Evolutionary conservation across 2,329 filamentous ascomycete genomes (phyloP), one percentile per base, ranked within the genome.

Genomic region (Fusarium sp.): DNA sequence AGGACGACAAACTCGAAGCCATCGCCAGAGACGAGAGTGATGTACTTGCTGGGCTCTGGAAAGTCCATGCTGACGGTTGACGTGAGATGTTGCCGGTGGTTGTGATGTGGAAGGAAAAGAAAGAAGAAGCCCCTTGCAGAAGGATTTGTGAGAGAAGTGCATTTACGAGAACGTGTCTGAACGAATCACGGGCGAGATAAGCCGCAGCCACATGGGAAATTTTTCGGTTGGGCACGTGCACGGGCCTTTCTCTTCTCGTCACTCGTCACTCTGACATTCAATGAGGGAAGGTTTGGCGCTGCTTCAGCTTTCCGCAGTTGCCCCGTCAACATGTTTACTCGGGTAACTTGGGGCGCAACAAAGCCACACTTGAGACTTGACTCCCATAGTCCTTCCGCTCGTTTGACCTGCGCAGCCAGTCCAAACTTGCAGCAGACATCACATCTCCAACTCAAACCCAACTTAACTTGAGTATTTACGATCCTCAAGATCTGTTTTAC

Each of bases 1-100:
- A 91, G 83, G 56, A 94, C 85, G 68, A 92, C 87, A 77, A 92
- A 94, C 81, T 93, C 91, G 77, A 89, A 93, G 73, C 87, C 90
- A 79, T 95, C 92, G 71, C 84, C 86, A 0, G 91, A 93, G 42
- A 93, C 85, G 57, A 95, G 87, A 5, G 92, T 94, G 70, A 94
- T 86, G 79, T 93, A 94, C 75, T 92, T 89, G 79, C 86, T 87
- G 53, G 75, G 73, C 20, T 63, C 55, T 33, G 69, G 69, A 10
- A 67, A 44, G 56, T 73, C 73, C 75, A 77, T 76, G 44, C 58
- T 53, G 69, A 36, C 23, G 51, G 23, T 29, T 57, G 11, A 53
- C 31, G 4, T 20, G 44, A 11, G 23, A 56, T 25, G 36, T 34
- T 46, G 36, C 20, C 13, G 8, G 55, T 3, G 20, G 55, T 20